A percentile compares a stretch with the other conserved stretches of the same genome.
Evolutionary conservation across 1,284 basidiomycete genomes (phyloP).

Genomic region (Agroathelia rolfsii): DNA sequence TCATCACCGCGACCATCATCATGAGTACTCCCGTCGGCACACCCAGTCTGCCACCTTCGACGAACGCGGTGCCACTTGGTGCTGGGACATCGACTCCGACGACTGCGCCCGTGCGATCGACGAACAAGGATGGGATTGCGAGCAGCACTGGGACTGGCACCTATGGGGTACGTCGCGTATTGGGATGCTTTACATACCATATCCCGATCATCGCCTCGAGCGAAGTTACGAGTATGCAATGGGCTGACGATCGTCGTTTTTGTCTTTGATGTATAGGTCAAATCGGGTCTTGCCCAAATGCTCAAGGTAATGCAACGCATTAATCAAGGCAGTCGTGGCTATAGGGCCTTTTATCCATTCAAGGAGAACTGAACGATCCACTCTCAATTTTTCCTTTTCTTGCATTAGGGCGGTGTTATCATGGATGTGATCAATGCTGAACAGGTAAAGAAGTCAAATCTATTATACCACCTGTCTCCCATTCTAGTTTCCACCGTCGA

Average conservation of each 20-base stretch:
- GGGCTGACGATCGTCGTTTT: background rate
- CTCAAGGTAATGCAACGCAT: no score
- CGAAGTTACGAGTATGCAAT: background rate
- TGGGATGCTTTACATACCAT: no score
- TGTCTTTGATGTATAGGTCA: constrained; percentile 47
- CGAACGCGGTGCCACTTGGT: no score
- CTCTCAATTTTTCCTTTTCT: constrained; percentile 13
- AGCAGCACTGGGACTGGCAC: no score
- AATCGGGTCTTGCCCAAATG: constrained; percentile 93
- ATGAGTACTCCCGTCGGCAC: no score
- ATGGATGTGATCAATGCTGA: constrained; percentile 87
- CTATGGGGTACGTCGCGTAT: no score
- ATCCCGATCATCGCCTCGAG: background rate
- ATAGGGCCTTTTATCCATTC: constrained; percentile 6
- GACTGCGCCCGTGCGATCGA: no score
- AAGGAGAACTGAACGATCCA: constrained; percentile 1
- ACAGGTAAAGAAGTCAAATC: constrained; percentile 58
- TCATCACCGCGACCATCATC: no score
- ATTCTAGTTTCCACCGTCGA: constrained; percentile 2
- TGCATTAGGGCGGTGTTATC: constrained; percentile 74
- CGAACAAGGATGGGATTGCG: no score
- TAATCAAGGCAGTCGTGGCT: no score
- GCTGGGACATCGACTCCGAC: no score
- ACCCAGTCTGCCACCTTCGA: no score
- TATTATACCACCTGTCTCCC: constrained; percentile 5